Percentiles rank a stretch among this genome's conserved stretches.
phyloP scores from a whole-genome alignment of 2,329 filamentous ascomycete species.

The Nothopassalora personata region DNA sequence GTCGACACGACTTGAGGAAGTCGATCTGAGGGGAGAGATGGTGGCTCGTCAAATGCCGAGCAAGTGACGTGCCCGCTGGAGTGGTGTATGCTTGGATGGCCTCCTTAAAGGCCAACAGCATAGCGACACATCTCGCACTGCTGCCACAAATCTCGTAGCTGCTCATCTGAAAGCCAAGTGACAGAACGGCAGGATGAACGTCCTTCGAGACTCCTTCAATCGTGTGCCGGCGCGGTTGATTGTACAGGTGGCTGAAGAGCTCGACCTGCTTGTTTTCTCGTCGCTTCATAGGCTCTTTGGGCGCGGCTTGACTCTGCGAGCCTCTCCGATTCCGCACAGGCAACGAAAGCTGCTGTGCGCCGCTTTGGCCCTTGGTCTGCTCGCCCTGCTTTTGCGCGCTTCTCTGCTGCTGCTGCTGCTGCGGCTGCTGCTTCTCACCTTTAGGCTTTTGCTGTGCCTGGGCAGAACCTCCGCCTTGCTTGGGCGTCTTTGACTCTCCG shows the following conservation, averaged over 20 bases:
- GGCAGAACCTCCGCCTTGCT: conserved; percentile 5
- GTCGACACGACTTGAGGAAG: conserved; percentile 87
- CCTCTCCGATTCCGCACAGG: conserved; percentile 25
- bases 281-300: conserved; percentile 44
- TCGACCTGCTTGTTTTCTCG: conserved; percentile 57
- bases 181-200: conserved; percentile 79
- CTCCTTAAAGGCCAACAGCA: conserved; percentile 83
- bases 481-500: conserved; percentile 15
- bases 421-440: conserved; percentile 26
- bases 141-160: conserved; percentile 85
- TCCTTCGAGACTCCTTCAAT: conserved; percentile 60
- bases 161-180: conserved; percentile 83
- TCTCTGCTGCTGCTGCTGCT: conserved; percentile 34
- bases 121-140: conserved; percentile 80
- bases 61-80: conserved; percentile 74
- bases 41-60: conserved; percentile 85
- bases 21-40: conserved; percentile 92
- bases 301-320: conserved; percentile 17
- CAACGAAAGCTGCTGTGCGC: conserved; percentile 23
- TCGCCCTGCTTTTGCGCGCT: conserved; percentile 29
- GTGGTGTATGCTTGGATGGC: conserved; percentile 92
- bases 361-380: conserved; percentile 29
- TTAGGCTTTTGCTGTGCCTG: conserved; percentile 18
- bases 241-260: conserved; percentile 66
- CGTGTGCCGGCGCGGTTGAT: conserved; percentile 63